Evolutionary conservation across 345 rosid species (phyloP).

Genomic region (Boechera retrofracta): DNA sequence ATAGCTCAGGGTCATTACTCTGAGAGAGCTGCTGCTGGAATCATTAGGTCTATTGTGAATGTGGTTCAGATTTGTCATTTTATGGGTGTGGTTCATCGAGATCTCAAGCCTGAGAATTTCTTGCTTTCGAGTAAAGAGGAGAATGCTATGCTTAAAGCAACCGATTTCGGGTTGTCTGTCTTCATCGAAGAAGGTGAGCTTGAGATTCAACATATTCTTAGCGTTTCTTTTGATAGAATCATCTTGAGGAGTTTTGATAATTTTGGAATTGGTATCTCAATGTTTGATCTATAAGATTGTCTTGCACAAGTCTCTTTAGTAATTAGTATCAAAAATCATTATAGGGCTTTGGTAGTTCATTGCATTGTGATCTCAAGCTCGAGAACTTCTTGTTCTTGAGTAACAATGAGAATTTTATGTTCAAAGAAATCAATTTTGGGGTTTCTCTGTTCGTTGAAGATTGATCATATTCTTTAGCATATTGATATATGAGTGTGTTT

Average conservation of each 20-base stretch:
- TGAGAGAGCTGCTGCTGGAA: slow-evolving; percentile 77
- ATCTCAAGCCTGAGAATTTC: slow-evolving; percentile 95
- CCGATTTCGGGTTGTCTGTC: slow-evolving; percentile 86
- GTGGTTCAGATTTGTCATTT: slow-evolving; percentile 87
- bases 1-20: slow-evolving; percentile 77
- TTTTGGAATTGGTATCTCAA: background rate
- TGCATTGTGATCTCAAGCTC: background rate
- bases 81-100: slow-evolving; percentile 89
- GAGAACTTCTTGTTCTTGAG: background rate
- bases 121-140: slow-evolving; percentile 68
- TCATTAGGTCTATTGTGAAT: slow-evolving; percentile 66
- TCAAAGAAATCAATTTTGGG: background rate
- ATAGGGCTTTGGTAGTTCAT: background rate
- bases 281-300: slow-evolving; percentile 3
- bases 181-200: slow-evolving; percentile 79
- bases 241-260: background rate
- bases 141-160: slow-evolving; percentile 74
- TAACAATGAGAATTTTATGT: background rate
- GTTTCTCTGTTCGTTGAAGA: background rate
- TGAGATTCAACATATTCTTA: background rate
- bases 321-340: background rate
- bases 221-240: background rate
- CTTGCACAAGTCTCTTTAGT: background rate
- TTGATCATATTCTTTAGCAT: background rate
- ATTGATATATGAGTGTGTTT: background rate